A percentile compares a stretch with the other conserved stretches of the same genome.
phyloP scores from a whole-genome alignment of 352 stramenopile genomes.

The Phytophthora ohioensis region DNA sequence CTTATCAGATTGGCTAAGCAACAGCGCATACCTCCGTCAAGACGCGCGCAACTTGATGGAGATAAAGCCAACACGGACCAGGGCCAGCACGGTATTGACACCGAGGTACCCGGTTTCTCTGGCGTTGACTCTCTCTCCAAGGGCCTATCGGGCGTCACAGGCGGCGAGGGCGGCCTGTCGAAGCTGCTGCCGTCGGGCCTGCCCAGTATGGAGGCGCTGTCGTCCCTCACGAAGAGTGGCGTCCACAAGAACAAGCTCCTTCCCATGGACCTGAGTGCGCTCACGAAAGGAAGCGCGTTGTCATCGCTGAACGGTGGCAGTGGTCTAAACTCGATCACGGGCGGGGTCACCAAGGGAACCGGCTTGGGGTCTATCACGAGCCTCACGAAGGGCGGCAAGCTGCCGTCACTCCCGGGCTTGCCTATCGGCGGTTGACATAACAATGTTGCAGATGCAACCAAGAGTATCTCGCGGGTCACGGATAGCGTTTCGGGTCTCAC shows the following conservation, averaged over 20 bases:
- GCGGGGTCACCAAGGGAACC: neutral
- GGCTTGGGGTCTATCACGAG: neutral
- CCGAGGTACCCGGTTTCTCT: neutral
- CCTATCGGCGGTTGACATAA: neutral
- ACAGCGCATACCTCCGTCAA: no score
- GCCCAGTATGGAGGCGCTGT: neutral
- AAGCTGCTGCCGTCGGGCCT: conserved; percentile 5
- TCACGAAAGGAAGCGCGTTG: neutral
- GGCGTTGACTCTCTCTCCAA: neutral
- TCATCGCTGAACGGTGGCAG: neutral
- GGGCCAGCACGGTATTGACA: neutral
- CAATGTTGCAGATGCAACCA: neutral
- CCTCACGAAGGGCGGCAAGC: neutral
- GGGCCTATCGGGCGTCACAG: neutral
- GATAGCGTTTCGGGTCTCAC: neutral
- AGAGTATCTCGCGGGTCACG: neutral
- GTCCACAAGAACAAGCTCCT: neutral
- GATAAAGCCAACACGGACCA: no score
- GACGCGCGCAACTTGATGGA: no score
- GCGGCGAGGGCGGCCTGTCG: neutral
- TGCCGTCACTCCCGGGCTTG: neutral
- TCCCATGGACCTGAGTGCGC: neutral
- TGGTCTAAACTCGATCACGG: neutral
- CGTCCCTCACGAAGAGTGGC: neutral
- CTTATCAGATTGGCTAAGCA: no score